These are phyloP conservation scores for Harringtonia lauricola DNA, from an alignment of 2,329 filamentous ascomycete genomes.

Conservation along the genomic window DNA sequence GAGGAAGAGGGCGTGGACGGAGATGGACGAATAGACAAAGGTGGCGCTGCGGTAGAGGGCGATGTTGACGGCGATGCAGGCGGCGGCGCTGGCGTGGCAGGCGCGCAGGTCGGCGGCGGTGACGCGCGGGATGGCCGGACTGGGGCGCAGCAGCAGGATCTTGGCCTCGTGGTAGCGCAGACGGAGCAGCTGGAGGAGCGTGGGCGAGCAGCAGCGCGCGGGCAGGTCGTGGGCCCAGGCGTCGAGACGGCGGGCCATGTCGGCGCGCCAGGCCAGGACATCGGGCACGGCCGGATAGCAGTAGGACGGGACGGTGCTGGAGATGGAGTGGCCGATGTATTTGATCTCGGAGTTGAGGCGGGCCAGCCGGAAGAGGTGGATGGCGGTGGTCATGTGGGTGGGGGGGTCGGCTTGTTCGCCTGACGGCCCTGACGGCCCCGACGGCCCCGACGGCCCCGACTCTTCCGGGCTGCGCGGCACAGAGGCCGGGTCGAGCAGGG, in stretches of 20 bases:
- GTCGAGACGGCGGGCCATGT: constrained; percentile 27
- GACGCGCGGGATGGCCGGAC: constrained; percentile 34
- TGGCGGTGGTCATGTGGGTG: constrained; percentile 14
- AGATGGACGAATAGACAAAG: not conserved
- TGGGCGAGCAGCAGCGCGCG: not conserved
- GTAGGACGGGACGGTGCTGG: constrained; percentile 32
- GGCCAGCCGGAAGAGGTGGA: constrained; percentile 36
- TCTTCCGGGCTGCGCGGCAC: not conserved
- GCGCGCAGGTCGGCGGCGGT: constrained; percentile 16
- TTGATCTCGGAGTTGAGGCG: constrained; percentile 46
- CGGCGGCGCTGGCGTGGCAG: not conserved
- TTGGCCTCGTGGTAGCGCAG: constrained; percentile 35
- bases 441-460: constrained; percentile 15
- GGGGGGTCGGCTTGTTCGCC: not conserved
- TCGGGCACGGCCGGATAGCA: constrained; percentile 34
- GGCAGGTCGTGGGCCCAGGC: constrained; percentile 29
- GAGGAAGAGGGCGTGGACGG: not conserved
- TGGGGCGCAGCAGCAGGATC: constrained; percentile 38
- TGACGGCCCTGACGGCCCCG: constrained; percentile 7
- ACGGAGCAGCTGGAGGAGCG: constrained; percentile 21
- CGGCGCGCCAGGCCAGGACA: constrained; percentile 33
- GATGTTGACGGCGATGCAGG: no score
- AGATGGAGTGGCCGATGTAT: constrained; percentile 41
- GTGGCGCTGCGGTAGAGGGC: not conserved
- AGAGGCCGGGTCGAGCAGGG: no score